Conservation (phyloP, 768 basidiomycete genomes). For the Kwoniella bestiolae region DNA sequence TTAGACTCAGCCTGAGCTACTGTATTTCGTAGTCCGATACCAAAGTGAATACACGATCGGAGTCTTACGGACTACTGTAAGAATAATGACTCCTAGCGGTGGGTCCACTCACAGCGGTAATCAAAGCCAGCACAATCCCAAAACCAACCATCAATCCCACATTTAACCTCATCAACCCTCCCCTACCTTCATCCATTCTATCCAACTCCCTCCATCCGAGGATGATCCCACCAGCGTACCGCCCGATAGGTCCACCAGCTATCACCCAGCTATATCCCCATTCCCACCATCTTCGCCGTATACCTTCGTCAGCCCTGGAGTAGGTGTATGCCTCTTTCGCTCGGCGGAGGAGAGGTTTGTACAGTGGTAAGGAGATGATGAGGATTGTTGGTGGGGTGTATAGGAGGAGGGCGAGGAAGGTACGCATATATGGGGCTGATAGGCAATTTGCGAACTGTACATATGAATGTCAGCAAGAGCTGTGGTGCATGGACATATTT, state of each 20-base stretch:
- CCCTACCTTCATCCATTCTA: constrained; percentile 21
- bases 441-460: constrained; percentile 57
- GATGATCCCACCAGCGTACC: constrained; percentile 37
- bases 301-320: constrained; percentile 15
- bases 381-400: constrained; percentile 46
- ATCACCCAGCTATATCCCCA: constrained; percentile 42
- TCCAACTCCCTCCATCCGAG: constrained; percentile 47
- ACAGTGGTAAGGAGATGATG: constrained; percentile 35
- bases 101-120: constrained; percentile 43
- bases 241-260: constrained; percentile 45
- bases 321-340: constrained; percentile 18
- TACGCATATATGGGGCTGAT: constrained; percentile 45
- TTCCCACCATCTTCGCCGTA: constrained; percentile 38
- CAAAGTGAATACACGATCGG: no score
- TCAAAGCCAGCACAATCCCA: constrained; percentile 31
- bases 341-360: constrained; percentile 26
- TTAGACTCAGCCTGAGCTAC: no score
- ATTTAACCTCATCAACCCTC: constrained; percentile 21
- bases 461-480: no score
- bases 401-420: constrained; percentile 50
- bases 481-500: no score
- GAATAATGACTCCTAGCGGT: no score
- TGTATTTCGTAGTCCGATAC: no score
- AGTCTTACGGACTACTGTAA: no score
- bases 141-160: constrained; percentile 32